Base-by-base conservation (phyloP, 78 protist species). In the Dictyostelium citrinum region DNA sequence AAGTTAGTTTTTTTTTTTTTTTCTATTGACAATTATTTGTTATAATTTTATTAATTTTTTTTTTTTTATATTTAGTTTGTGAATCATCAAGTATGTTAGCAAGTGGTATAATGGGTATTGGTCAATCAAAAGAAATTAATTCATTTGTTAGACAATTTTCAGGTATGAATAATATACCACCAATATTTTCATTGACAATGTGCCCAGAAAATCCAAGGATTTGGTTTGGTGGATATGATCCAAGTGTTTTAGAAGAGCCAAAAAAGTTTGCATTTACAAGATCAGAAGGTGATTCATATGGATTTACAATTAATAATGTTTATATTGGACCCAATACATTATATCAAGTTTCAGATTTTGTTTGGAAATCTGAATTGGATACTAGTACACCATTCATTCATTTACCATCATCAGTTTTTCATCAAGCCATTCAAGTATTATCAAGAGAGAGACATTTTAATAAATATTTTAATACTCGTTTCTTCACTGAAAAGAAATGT, bases 181-280 rank as follows among this genome's bases (percentile, higher is more conserved):
- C 72, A 29, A 60, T 88, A 43, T 88, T 67, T 78, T 67, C 93
- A 43, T 39, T 88, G 4, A 55, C 60, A 29, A 39, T 78, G 17
- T 88, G 93, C 17, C 64, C 45, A 35, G 70, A 43, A 5, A 78
- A 88, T 16, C 93, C 93, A 20, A 78, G 93, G 37, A 43, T 88
- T 43, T 88, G 93, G 93, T 58, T 88, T 43, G 93, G 93, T 46
- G 93, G 93, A 2, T 61, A 61, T 79, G 93, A 88, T 67, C 51
- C 93, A 39, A 20, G 64, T 17, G 49, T 82, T 39, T 67, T 75
- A 39, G 81, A 75, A 7, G 29, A 41, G 2, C n/a, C 55, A 14
- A 75, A 41, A 75, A 37, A 75, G 46, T 41, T 75, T 41, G 58
- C 58, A 75, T 75, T 75, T 11, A 75, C 81, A 39, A 75, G 37